Evolutionary conservation across 345 rosid genomes (phyloP), one percentile per base, ranked within the genome.

Genomic region (Brassica incana): DNA sequence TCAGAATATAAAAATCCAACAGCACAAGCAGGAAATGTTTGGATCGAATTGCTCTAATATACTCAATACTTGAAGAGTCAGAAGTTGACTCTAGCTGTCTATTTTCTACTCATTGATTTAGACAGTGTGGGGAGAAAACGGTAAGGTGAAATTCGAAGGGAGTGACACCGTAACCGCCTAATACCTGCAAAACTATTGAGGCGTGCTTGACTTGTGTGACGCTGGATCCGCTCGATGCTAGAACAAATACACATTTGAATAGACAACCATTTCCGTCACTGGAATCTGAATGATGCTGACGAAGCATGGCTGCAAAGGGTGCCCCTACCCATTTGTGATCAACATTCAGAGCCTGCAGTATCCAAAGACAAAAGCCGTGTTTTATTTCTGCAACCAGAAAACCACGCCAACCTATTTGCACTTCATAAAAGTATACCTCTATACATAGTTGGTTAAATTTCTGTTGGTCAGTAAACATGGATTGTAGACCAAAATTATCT

Each of bases 301-400:
- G 92, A 82, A 95, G 90, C 94, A 95, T 85, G 65, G 99, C 88
- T 23, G 91, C 90, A 87, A 87, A 90, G 78, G 97, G 99, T 80
- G 97, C 89, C 74, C 92, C 97, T 11, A 8, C 52, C 97, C 97
- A 88, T 89, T 91, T 92, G 69, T 86, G 81, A 71, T 91, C 97
- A 32, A 95, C 86, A 81, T 83, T 85, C 66, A 90, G 48, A 67
- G 95, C 88, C 97, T 95, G 84, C 84, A 83, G 74, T 59, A 43
- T 67, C 40, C 78, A 67, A 61, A 59, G 33, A 70, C 65, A 76
- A 67, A 38, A 67, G 8, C 38, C 29, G 3, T 67, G 70, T 50
- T 68, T 72, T 60, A 73, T 67, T 27, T 76, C 61, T 35, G 48
- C 64, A 48, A 81, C 71, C 35, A 72, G 27, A 62, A 77, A 67